Evolutionary conservation across 1,284 basidiomycete species (phyloP).

Genomic region (Ustilago tritici): DNA sequence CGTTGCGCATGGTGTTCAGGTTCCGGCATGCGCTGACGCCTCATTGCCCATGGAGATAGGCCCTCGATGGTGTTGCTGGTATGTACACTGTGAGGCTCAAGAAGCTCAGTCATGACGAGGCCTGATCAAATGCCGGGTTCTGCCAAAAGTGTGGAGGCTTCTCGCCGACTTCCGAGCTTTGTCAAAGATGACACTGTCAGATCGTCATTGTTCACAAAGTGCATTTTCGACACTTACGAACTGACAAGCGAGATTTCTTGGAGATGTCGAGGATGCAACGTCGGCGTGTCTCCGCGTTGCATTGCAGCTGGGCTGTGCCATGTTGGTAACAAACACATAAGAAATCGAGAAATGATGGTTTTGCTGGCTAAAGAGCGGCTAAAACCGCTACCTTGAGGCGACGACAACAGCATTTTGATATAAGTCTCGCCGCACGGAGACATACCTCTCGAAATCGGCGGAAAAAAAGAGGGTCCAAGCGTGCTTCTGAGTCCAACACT

Average conservation of each 20-base stretch:
- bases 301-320: slow-evolving; percentile 6
- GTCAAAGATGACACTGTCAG: slow-evolving; percentile 8
- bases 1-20: neutral
- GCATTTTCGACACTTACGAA: neutral
- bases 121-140: neutral
- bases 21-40: neutral
- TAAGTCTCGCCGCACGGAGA: neutral
- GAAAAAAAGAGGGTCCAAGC: neutral
- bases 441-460: neutral
- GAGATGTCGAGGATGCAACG: slow-evolving; percentile 3
- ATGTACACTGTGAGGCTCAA: neutral
- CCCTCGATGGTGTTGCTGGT: neutral
- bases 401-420: neutral
- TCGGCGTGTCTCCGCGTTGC: slow-evolving; percentile 10
- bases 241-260: neutral
- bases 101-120: slow-evolving; percentile 3
- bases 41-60: neutral
- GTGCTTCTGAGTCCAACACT: slow-evolving; percentile 4
- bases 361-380: neutral
- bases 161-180: slow-evolving; percentile 18
- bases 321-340: neutral
- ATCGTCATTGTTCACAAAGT: neutral
- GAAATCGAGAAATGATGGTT: no score
- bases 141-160: slow-evolving; percentile 20
- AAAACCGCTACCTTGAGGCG: no score